Evolutionary conservation across 768 basidiomycete genomes (phyloP), one percentile per base, ranked within the genome.

Genomic region (Rhizopogon vesiculosus): DNA sequence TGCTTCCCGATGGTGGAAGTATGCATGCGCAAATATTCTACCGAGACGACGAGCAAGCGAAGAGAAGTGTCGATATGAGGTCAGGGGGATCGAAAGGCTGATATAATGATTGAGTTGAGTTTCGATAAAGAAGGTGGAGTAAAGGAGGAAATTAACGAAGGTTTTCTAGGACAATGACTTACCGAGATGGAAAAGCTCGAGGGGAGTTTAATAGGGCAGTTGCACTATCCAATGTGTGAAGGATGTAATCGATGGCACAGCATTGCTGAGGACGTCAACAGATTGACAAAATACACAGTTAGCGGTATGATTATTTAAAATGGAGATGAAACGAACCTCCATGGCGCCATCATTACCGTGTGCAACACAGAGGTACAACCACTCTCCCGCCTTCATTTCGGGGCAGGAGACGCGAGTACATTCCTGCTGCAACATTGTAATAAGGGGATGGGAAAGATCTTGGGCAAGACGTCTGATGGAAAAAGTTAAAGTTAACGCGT

Each of bases 331-430:
- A 50, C 80, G 45, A 62, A 90, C 91, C 83, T 93, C 91, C 84
- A 91, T 89, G 49, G 86, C 82, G 9, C 87, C 87, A 55, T 91
- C 90, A 64, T 86, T 91, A 19, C 91, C 93, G 70, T 98, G 94
- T 0, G 93, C 95, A 40, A 95, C 93, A 62, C 96, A 98, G 6
- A 98, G 74, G 71, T 97, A 98, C 29, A 92, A 78, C 96, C 96
- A 98, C 76, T 98, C 93, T 54, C 91, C 92, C n/a, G 95, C 94
- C 70, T 95, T 95, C 96, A 99, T 99, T 72, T 96, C 88, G 1
- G 94, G 92, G 76, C 96, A 99, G 9, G 87, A 83, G 38, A 79
- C 72, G 40, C 91, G 83, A 12, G 87, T 91, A 67, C 95, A 98
- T 68, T 92, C 91, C 62, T 87, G 85, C 66, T 93, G 92, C 41